Conservation (phyloP, 2,329 filamentous ascomycete genomes). For the Fonsecaea pugnacius region DNA sequence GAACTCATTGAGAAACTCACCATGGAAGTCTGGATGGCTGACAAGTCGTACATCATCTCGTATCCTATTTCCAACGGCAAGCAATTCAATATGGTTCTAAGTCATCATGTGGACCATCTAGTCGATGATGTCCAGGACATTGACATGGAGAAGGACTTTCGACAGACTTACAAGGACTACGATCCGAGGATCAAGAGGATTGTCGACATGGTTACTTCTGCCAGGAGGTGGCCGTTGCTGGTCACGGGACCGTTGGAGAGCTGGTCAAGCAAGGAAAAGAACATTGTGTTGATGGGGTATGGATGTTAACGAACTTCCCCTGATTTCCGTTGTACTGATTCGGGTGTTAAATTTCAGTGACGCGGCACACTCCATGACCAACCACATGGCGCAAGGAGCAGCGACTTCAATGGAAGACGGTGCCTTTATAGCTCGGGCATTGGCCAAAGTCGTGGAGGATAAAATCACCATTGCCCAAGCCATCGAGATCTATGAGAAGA, state of each 20-base stretch:
- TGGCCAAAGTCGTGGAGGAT: slow-evolving; percentile 44
- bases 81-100: slow-evolving; percentile 54
- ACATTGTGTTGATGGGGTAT: slow-evolving; percentile 49
- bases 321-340: slow-evolving; percentile 1
- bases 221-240: slow-evolving; percentile 49
- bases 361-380: slow-evolving; percentile 49
- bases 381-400: slow-evolving; percentile 52
- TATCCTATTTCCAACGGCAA: slow-evolving; percentile 53
- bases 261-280: slow-evolving; percentile 49
- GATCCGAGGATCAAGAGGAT: slow-evolving; percentile 51
- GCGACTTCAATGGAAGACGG: slow-evolving; percentile 53
- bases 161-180: slow-evolving; percentile 50
- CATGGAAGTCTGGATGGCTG: slow-evolving; percentile 54
- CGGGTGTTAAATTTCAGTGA: slow-evolving; percentile 38
- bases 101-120: slow-evolving; percentile 47
- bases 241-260: slow-evolving; percentile 49
- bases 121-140: slow-evolving; percentile 46
- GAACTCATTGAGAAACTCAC: slow-evolving; percentile 47
- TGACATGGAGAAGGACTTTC: slow-evolving; percentile 49
- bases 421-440: slow-evolving; percentile 46
- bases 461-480: slow-evolving; percentile 43
- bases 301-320: background rate
- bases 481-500: slow-evolving; percentile 46
- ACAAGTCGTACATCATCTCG: slow-evolving; percentile 50
- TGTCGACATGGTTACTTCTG: slow-evolving; percentile 47